Conservation (phyloP, 768 basidiomycete genomes). For the Coprinopsis sp. region DNA sequence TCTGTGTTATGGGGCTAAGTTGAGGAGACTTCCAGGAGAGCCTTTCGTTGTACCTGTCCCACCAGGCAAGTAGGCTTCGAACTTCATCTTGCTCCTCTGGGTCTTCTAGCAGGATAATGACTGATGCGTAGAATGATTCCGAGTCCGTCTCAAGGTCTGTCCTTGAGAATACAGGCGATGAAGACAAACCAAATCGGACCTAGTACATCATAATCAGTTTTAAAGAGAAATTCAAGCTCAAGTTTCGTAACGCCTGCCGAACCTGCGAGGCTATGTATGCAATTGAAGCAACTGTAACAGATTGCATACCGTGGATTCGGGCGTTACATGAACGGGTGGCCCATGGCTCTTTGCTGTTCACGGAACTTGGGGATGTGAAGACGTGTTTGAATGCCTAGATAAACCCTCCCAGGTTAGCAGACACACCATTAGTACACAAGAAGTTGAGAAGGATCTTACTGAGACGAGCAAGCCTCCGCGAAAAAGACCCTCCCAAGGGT, state of each 20-base stretch:
- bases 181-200: not conserved
- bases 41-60: not conserved
- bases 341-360: not conserved
- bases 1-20: not conserved
- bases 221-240: not conserved
- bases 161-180: not conserved
- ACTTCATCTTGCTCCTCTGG: not conserved
- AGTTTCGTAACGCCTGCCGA: not conserved
- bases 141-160: not conserved
- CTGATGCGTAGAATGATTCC: not conserved
- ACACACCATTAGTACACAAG: not conserved
- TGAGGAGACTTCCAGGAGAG: not conserved
- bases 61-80: not conserved
- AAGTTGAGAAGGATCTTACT: too few relatives aligned
- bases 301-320: not conserved
- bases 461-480: not conserved
- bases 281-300: not conserved
- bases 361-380: not conserved
- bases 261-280: constrained; percentile 3
- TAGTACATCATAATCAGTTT: not conserved
- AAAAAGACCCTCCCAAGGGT: not conserved
- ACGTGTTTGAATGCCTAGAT: constrained; percentile 1
- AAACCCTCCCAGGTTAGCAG: not conserved
- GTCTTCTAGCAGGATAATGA: not conserved
- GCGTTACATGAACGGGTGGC: not conserved